phyloP scores from a whole-genome alignment of 805 yeast genomes.

The Myxozyma lipomycoides region DNA sequence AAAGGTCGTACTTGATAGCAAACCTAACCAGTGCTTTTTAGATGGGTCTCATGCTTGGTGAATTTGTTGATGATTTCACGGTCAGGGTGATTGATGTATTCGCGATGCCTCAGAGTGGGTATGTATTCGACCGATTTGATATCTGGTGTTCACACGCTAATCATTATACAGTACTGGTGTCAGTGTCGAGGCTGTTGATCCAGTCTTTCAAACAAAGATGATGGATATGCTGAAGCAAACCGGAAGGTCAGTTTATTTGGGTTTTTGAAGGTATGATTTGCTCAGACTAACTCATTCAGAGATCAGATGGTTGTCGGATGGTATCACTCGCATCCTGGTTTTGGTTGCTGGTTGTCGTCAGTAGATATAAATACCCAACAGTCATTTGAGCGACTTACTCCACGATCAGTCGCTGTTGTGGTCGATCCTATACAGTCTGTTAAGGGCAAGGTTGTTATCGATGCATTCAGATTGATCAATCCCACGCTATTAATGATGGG shows the following conservation, averaged over 20 bases:
- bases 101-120: constrained; percentile 94
- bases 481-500: constrained; percentile 87
- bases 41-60: constrained; percentile 99
- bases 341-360: constrained; percentile 98
- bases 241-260: constrained; percentile 44
- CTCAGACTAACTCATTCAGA: constrained; percentile 40
- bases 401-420: constrained; percentile 96
- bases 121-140: not conserved
- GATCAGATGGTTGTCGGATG: constrained; percentile 99
- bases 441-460: constrained; percentile 97
- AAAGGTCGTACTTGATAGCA: too few relatives aligned
- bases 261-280: not conserved
- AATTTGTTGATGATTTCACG: constrained; percentile 94
- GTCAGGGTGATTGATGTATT: constrained; percentile 96
- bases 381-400: constrained; percentile 92
- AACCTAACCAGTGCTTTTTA: too few relatives aligned
- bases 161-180: constrained; percentile 79
- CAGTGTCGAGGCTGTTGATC: constrained; percentile 98
- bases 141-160: not conserved
- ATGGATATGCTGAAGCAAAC: constrained; percentile 99
- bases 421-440: constrained; percentile 98
- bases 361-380: constrained; percentile 98
- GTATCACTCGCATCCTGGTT: constrained; percentile 99
- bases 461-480: constrained; percentile 92
- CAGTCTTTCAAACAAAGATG: constrained; percentile 97